Evolutionary conservation across 495 filamentous ascomycete genomes (phyloP), one percentile per base, ranked within the genome.

Genomic region (Daldinia loculata): DNA sequence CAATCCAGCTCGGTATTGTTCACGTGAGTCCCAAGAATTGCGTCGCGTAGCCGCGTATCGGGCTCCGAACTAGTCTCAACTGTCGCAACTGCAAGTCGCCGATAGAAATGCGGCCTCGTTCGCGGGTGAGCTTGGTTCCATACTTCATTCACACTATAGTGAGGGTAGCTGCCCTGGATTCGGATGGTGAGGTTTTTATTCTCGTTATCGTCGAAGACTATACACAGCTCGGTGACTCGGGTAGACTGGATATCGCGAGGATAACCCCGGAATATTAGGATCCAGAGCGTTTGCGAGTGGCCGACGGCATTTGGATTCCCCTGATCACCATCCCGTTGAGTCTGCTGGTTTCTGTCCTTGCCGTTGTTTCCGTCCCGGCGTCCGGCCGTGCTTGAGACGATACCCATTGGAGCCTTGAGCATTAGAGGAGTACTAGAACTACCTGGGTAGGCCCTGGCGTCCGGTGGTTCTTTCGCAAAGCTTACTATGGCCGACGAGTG

Each of bases 131-230:
- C 32, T 48, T 77, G 75, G 41, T 77, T 75, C 75, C 75, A 74
- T 30, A 67, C 45, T 52, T 77, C 75, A 11, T 72, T 63, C 41
- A 75, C 70, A 41, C 55, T 61, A 39, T 75, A 75, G 32, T 63
- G 71, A 15, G 75, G 75, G 36, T 77, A 61, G 34, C 74, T 67
- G 32, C 75, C 75, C 39, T 69, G 56, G 59, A 77, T 72, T 70
- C 68, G 75, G 41, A 77, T 70, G 45, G 73, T 77, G 70, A 77
- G 67, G 50, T 77, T 77, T 51, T 55, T 69, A 29, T 38, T 63
- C 62, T 77, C 75, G 61, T 75, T 69, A 19, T 75, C 75, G 27
- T 77, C 73, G 63, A 77, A 77, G 38, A 72, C 70, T 51, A 77
- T 77, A 24, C 63, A 68, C 52, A 77, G 50, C 59, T 77, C 73